These are phyloP conservation scores for Fusarium miscanthi DNA, from an alignment of 2,329 filamentous ascomycete species.

Conservation along the genomic window DNA sequence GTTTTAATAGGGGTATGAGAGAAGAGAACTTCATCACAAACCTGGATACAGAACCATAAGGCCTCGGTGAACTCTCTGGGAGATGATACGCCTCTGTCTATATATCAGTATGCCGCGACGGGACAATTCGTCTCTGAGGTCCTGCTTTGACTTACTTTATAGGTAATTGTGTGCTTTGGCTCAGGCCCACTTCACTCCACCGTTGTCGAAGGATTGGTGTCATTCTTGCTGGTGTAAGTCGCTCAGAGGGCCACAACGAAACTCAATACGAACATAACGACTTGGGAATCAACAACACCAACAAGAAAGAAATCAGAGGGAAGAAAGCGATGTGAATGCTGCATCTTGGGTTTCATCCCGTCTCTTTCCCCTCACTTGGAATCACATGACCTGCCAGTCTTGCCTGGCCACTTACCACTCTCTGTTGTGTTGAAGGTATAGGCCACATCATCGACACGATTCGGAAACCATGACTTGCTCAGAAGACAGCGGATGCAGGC, in stretches of 20 bases:
- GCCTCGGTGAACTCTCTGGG: background rate
- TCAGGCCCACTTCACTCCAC: constrained; percentile 31
- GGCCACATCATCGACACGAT: constrained; percentile 44
- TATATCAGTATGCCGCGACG: constrained; percentile 5
- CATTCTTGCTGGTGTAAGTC: background rate
- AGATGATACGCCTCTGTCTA: background rate
- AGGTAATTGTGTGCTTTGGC: background rate
- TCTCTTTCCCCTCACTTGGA: constrained; percentile 47
- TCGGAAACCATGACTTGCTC: constrained; percentile 30
- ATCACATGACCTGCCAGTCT: constrained; percentile 47
- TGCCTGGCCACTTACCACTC: constrained; percentile 38
- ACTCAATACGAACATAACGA: background rate
- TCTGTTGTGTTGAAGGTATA: constrained; percentile 29
- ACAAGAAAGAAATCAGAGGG: constrained; percentile 13
- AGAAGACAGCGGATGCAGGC: constrained; percentile 14
- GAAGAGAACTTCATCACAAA: background rate
- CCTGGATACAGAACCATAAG: background rate
- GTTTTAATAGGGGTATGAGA: background rate
- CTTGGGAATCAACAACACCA: constrained; percentile 6
- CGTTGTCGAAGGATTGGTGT: constrained; percentile 1
- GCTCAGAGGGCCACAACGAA: constrained; percentile 24
- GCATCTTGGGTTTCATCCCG: constrained; percentile 42
- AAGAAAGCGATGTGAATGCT: constrained; percentile 25
- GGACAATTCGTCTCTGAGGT: background rate
- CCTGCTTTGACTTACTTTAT: constrained; percentile 17